phyloP scores from a whole-genome alignment of 345 rosid genomes.

The Camelina laxa region DNA sequence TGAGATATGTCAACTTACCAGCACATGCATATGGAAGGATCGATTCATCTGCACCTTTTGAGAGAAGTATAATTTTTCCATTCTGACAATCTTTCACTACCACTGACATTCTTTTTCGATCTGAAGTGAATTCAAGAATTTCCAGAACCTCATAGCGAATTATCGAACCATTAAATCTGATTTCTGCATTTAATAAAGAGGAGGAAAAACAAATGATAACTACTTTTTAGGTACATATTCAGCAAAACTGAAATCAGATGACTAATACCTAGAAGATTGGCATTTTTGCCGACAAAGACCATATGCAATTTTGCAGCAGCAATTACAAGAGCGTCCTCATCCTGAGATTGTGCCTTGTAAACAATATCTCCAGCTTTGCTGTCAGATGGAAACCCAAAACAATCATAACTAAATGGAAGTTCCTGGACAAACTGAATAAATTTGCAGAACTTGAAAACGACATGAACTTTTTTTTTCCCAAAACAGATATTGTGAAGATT shows the following conservation, averaged over 20 bases:
- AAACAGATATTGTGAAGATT: constrained; percentile 2
- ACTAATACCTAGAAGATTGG: constrained; percentile 72
- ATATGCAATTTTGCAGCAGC: constrained; percentile 92
- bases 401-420: constrained; percentile 14
- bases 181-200: constrained; percentile 57
- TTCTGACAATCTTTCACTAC: constrained; percentile 78
- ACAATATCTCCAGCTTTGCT: constrained; percentile 82
- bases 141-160: constrained; percentile 82
- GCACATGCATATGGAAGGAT: constrained; percentile 77
- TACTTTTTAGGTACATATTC: constrained; percentile 15
- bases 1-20: constrained; percentile 52
- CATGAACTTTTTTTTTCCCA: neutral
- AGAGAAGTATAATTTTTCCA: constrained; percentile 78
- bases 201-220: constrained; percentile 29
- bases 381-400: constrained; percentile 30
- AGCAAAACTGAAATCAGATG: constrained; percentile 38
- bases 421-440: constrained; percentile 2
- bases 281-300: constrained; percentile 71
- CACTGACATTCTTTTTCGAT: constrained; percentile 96
- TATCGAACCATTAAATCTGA: constrained; percentile 63
- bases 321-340: constrained; percentile 96
- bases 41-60: constrained; percentile 98
- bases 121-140: constrained; percentile 93
- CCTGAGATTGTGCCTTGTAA: constrained; percentile 98
- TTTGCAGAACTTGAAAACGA: constrained; percentile 8